Conservation (phyloP, 2,329 filamentous ascomycete genomes). For the Colletotrichum cordylinicola region DNA sequence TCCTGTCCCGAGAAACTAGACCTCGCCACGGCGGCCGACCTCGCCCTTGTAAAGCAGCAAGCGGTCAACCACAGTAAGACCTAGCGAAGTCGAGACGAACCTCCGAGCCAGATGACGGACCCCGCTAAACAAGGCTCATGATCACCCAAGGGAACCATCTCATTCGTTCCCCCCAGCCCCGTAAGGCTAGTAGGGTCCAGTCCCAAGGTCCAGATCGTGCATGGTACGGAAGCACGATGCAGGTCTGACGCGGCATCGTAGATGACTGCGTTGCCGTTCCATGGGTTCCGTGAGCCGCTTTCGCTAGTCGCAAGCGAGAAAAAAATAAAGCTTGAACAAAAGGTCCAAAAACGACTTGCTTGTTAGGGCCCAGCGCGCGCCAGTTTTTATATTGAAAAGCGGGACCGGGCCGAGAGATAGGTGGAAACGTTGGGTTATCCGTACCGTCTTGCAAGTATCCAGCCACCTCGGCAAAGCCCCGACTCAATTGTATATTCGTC, state of each 20-base stretch:
- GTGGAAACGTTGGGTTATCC: fast-evolving
- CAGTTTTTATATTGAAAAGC: background rate
- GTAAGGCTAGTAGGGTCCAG: background rate
- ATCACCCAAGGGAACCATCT: background rate
- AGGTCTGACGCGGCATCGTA: background rate
- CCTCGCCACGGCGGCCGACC: background rate
- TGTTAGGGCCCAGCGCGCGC: background rate
- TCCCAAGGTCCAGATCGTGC: background rate
- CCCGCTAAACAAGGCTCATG: background rate
- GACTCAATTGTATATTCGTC: fast-evolving
- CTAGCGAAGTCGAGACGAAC: background rate
- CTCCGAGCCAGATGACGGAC: background rate
- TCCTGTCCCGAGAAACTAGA: background rate
- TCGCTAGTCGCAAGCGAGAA: background rate
- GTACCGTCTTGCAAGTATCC: background rate
- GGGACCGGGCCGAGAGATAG: background rate
- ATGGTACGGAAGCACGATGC: background rate
- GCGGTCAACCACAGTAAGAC: background rate
- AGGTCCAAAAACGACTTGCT: background rate
- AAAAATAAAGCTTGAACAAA: background rate
- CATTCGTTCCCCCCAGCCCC: background rate
- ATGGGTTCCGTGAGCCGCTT: background rate
- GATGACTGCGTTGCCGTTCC: background rate
- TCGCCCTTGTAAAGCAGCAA: background rate
- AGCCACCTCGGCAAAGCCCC: background rate